phyloP scores from a whole-genome alignment of 2,329 filamentous ascomycete genomes.

The Monilinia vaccinii-corymbosi region DNA sequence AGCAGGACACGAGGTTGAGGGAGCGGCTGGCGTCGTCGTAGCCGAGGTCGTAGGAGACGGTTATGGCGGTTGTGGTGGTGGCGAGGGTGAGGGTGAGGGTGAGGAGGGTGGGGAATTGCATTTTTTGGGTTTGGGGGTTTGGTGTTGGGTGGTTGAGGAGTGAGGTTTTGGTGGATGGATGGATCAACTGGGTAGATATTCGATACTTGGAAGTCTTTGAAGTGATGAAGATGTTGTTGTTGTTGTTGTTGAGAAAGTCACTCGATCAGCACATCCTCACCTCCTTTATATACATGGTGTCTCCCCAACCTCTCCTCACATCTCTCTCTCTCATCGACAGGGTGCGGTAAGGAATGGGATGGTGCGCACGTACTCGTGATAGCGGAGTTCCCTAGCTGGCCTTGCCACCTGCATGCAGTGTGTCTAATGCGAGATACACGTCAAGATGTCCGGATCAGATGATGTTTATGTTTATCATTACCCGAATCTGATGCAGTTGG shows the following conservation, averaged over 20 bases:
- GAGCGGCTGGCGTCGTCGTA: slow-evolving; percentile 55
- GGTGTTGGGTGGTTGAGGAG: no score
- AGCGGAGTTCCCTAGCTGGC: background rate
- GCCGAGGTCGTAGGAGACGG: slow-evolving; percentile 61
- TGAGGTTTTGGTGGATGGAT: background rate
- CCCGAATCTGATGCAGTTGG: no score
- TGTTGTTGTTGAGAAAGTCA: background rate
- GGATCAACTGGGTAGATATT: no score
- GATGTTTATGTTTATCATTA: background rate
- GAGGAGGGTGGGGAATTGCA: background rate
- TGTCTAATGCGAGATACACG: background rate
- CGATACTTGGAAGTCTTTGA: background rate
- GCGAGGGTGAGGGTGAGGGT: background rate
- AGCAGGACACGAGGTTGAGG: slow-evolving; percentile 53
- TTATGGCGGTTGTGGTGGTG: slow-evolving; percentile 21
- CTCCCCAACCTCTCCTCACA: background rate
- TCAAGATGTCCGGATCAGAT: background rate
- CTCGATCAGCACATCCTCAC: background rate
- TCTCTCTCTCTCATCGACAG: background rate
- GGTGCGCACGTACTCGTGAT: background rate
- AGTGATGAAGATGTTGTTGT: background rate
- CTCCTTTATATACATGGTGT: background rate
- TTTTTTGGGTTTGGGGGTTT: background rate
- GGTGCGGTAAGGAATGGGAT: no score
- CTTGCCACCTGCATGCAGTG: background rate